Evolutionary conservation across 2,329 filamentous ascomycete genomes (phyloP), one percentile per base, ranked within the genome.

Genomic region (Biscogniauxia marginata): DNA sequence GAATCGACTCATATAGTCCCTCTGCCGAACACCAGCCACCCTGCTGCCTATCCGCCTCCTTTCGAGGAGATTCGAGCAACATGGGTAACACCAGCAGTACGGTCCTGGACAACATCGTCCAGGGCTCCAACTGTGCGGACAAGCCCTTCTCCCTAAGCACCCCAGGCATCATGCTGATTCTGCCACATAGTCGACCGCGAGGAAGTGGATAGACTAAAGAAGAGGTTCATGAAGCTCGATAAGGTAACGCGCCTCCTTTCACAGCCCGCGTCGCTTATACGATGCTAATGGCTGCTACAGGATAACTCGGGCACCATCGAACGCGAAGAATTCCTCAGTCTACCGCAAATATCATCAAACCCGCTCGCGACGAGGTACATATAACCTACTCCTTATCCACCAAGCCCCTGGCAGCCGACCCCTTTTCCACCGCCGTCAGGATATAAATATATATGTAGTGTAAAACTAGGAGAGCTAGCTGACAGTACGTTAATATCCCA

Each of bases 151-250:
- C 11, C n/a, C 13, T 19, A 1, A 19, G 11, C n/a, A n/a, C n/a
- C n/a, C n/a, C n/a, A 16, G 22, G 19, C 11, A 4, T 7, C 19
- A 21, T 47, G 23, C 54, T 62, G 45, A 64, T 51, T 47, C 9
- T 47, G 7, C 43, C 23, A 7, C 51, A 57, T 69, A 98, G 93
- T 99, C 80, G 91, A 99, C 79, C 88, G 90, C 74, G 95, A 99
- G 70, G 95, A 99, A 76, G 92, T 99, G 58, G 95, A 98, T 73
- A 86, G 95, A 70, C 82, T 99, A 73, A 85, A 92, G 71, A 99
- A 99, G 81, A 86, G 93, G 60, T 99, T 99, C 73, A 98, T 98
- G 93, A 99, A 99, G 79, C 81, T 99, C 58, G 95, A 99, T 77
- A 98, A 97, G 85, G 93, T 95, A 77, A n/a, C 65, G 78, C 48